These are phyloP conservation scores for Ascochyta clinopodiicola DNA, from an alignment of 2,329 filamentous ascomycete genomes.

Conservation along the genomic window DNA sequence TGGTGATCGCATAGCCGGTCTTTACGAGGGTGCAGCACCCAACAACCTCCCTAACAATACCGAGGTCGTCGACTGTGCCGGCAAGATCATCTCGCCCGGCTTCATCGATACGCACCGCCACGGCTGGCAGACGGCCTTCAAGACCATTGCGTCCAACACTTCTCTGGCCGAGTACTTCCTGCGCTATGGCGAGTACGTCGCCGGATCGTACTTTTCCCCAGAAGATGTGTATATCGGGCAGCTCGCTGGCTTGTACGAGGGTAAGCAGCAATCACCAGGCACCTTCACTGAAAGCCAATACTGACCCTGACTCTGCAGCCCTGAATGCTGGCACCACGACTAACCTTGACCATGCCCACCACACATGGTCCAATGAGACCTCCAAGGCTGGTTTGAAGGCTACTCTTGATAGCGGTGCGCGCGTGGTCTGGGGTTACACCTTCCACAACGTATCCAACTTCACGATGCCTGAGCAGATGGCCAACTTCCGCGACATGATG, in stretches of 20 bases:
- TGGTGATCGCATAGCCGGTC: too few species aligned
- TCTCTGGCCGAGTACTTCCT: slow-evolving; percentile 22
- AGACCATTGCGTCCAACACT: slow-evolving; percentile 61
- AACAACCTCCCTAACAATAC: too few species aligned
- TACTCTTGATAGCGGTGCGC: slow-evolving; percentile 51
- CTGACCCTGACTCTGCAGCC: slow-evolving; percentile 21
- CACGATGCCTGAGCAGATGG: slow-evolving; percentile 14
- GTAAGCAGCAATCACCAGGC: too few species aligned
- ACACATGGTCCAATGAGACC: slow-evolving; percentile 53
- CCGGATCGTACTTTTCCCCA: slow-evolving; percentile 13
- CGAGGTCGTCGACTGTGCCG: slow-evolving; percentile 54
- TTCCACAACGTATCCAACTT: slow-evolving; percentile 47
- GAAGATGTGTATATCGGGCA: slow-evolving; percentile 35
- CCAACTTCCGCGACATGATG: slow-evolving; percentile 17
- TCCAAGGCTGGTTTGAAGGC: slow-evolving; percentile 56
- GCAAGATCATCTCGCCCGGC: slow-evolving; percentile 61
- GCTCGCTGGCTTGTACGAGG: slow-evolving; percentile 54
- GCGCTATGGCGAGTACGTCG: slow-evolving; percentile 18
- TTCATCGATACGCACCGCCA: slow-evolving; percentile 64
- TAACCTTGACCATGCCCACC: slow-evolving; percentile 47
- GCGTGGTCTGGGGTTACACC: slow-evolving; percentile 54
- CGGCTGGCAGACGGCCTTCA: slow-evolving; percentile 61
- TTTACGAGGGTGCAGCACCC: too few species aligned
- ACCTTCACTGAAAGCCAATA: too few species aligned
- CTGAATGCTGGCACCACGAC: slow-evolving; percentile 62